phyloP scores from a whole-genome alignment of 169 alveolate species.

The Eimeria acervulina region DNA sequence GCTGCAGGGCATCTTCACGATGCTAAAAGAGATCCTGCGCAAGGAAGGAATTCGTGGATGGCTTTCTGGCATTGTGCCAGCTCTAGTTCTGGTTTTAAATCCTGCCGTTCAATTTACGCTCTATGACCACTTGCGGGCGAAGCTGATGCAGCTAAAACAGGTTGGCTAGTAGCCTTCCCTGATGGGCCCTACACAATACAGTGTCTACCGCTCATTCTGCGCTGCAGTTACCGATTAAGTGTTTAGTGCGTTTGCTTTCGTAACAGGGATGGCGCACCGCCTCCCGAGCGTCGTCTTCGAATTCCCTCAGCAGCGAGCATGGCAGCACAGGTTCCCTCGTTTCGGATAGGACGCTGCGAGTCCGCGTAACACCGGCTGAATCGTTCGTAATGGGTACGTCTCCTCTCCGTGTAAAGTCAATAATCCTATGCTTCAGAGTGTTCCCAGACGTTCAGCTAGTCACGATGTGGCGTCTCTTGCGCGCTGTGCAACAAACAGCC shows the following conservation, averaged over 20 bases:
- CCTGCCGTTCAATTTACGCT: conserved; percentile 82
- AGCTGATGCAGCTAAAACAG: conserved; percentile 68
- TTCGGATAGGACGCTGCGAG: conserved; percentile 34
- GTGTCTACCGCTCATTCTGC: neutral
- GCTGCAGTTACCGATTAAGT: neutral
- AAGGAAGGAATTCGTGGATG: conserved; percentile 80
- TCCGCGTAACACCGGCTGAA: conserved; percentile 78
- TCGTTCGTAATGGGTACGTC: conserved; percentile 76
- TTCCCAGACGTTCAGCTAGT: neutral
- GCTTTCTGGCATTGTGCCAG: conserved; percentile 81
- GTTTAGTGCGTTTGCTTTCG: neutral
- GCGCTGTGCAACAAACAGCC: no score
- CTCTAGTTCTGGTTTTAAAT: conserved; percentile 76
- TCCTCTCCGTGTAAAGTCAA: neutral
- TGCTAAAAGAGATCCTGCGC: conserved; percentile 59
- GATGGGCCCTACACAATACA: neutral
- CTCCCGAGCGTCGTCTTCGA: conserved; percentile 41
- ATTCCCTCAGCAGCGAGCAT: conserved; percentile 58
- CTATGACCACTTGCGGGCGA: conserved; percentile 75
- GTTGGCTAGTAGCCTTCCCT: conserved; percentile 37
- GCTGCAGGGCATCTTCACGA: conserved; percentile 73
- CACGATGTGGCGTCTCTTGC: neutral
- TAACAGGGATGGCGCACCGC: conserved; percentile 57
- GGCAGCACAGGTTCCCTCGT: conserved; percentile 43
- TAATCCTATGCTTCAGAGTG: neutral